These are phyloP conservation scores for Neophaeococcomyces mojaviensis DNA, from an alignment of 2,329 filamentous ascomycete genomes.

Conservation along the genomic window DNA sequence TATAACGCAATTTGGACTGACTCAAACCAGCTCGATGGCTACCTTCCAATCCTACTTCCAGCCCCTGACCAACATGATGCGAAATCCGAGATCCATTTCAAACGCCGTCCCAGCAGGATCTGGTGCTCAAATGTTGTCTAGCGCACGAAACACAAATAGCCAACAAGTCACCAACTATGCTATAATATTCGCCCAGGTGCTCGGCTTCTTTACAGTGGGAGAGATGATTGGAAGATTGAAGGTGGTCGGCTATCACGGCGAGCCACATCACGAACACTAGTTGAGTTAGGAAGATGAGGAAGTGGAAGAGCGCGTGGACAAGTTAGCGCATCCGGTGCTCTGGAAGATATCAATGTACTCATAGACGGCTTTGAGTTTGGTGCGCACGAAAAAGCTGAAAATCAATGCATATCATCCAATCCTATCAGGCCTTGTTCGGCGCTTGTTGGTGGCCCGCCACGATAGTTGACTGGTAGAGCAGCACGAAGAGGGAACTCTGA, in stretches of 20 bases:
- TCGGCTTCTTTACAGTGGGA: slow-evolving; percentile 96
- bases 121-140: slow-evolving; percentile 43
- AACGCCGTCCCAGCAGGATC: slow-evolving; percentile 46
- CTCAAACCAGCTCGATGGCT: slow-evolving; percentile 37
- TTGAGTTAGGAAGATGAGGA: not conserved
- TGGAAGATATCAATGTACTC: slow-evolving; percentile 7
- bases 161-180: slow-evolving; percentile 65
- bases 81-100: slow-evolving; percentile 58
- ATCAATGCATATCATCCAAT: not conserved
- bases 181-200: slow-evolving; percentile 73
- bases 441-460: no score
- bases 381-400: slow-evolving; percentile 3
- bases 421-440: no score
- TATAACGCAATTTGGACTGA: slow-evolving; percentile 7
- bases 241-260: slow-evolving; percentile 83
- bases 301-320: not conserved
- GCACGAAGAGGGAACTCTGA: no score
- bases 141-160: slow-evolving; percentile 61
- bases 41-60: slow-evolving; percentile 85
- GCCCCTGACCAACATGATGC: slow-evolving; percentile 61
- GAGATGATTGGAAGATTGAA: slow-evolving; percentile 96
- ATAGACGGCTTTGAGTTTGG: slow-evolving; percentile 3
- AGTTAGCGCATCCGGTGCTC: slow-evolving; percentile 1
- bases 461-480: no score
- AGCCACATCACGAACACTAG: slow-evolving; percentile 42